A percentile compares a stretch with the other conserved stretches of the same genome.
Evolutionary conservation across 257 asterid genomes (phyloP).

Genomic region (Primulina eburnea): DNA sequence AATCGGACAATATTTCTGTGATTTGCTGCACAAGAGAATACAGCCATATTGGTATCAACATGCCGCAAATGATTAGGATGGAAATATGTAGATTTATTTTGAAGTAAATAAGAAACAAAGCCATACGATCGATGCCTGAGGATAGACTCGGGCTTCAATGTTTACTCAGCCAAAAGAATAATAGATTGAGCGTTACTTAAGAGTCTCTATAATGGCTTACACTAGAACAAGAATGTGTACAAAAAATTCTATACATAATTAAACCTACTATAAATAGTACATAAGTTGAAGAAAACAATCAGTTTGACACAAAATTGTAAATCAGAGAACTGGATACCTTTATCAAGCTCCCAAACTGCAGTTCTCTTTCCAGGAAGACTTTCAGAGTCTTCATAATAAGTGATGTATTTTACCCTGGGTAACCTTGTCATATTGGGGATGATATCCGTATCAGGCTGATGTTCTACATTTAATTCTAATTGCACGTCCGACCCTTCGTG

Average conservation of each 20-base stretch:
- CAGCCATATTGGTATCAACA: conserved; percentile 11
- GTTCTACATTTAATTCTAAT: conserved; percentile 72
- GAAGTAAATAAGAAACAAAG: not conserved
- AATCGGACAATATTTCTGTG: conserved; percentile 95
- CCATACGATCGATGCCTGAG: too few species aligned
- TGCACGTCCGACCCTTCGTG: conserved; percentile 96
- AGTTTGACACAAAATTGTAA: conserved; percentile 20
- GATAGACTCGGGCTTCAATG: too few species aligned
- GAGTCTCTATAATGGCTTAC: conserved; percentile 3
- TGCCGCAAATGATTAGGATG: conserved; percentile 6
- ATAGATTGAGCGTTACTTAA: not conserved
- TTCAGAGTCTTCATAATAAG: conserved; percentile 96
- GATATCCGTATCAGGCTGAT: conserved; percentile 67
- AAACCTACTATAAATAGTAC: conserved; percentile 15
- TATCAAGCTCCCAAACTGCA: conserved; percentile 98
- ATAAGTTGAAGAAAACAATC: conserved; percentile 1
- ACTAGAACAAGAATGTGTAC: conserved; percentile 3
- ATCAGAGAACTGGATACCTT: conserved; percentile 54
- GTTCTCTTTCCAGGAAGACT: conserved; percentile 93
- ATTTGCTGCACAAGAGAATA: conserved; percentile 61
- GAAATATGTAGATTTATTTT: not conserved
- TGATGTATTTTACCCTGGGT: conserved; percentile 80
- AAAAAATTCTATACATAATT: conserved; percentile 1
- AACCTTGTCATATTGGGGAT: conserved; percentile 90
- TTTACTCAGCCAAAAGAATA: conserved; percentile 4